Base-by-base conservation (phyloP, 2,329 filamentous ascomycete genomes). In the Rhynchosporium secalis region DNA sequence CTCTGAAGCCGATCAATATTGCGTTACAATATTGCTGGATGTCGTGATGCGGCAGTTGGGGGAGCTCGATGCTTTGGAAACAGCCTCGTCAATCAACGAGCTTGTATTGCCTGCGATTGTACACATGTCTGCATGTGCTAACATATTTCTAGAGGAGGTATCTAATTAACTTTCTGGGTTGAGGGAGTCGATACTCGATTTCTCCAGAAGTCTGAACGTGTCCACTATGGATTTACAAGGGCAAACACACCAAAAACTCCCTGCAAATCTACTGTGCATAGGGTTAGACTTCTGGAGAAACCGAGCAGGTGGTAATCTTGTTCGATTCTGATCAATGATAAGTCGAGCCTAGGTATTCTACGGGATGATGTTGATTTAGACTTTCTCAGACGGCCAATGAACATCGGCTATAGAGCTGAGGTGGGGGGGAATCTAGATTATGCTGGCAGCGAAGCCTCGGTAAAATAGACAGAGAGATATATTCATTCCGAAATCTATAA, bases 71-170 rank as follows among this genome's bases (percentile, higher is more conserved):
- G 40, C 8, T 43, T 47, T 45, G 8, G 54, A 40, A 12, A 56
- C 33, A 46, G 54, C 28, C n/a, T 47, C 28, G 28, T 43, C 51
- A 43, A 61, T 56, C 58, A 9, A 26, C 36, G 43, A 49, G 41
- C 58, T 49, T 51, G 58, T 56, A 29, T 29, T 40, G 20, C 20
- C 48, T 28, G 13, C 48, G 31, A 29, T 43, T 45, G 20, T 28
- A 38, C 40, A 4, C 13, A 15, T 2, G 41, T 13, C 33, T 29
- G 48, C 38, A 45, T 13, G 26, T 46, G n/a, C 51, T 26, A 41
- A 20, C 20, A 20, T 36, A 33, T 3, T 7, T 41, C 13, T 6
- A n/a, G 2, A 3, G 4, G n/a, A 38, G n/a, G n/a, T 20, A 20
- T 20, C 20, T 20, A 20, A 20, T 20, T 20, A 20, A 20, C 20